Conservation (phyloP, 2,329 filamentous ascomycete genomes). For the Didymella pomorum region DNA sequence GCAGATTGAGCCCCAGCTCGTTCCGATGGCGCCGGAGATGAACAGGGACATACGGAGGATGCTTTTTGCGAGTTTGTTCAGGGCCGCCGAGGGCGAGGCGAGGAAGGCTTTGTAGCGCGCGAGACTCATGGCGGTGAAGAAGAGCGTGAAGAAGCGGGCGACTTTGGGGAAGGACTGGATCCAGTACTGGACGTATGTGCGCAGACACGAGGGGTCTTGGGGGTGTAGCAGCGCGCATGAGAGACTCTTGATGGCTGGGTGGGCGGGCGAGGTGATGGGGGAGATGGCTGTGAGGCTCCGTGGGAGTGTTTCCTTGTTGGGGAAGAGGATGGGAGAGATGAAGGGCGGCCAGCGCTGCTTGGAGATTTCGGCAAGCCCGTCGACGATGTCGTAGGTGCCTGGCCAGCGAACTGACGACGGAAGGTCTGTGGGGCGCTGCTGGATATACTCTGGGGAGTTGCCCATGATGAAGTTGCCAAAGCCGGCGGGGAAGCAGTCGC, state of each 20-base stretch:
- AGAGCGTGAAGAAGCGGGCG: constrained; percentile 76
- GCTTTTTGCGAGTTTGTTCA: constrained; percentile 71
- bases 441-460: constrained; percentile 81
- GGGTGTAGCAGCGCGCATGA: constrained; percentile 93
- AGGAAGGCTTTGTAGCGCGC: constrained; percentile 74
- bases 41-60: constrained; percentile 81
- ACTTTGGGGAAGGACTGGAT: constrained; percentile 81
- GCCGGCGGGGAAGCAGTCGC: constrained; percentile 62
- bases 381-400: constrained; percentile 75
- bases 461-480: constrained; percentile 72
- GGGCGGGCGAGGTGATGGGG: constrained; percentile 82
- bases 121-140: constrained; percentile 76
- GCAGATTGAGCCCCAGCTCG: constrained; percentile 88
- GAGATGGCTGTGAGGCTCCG: constrained; percentile 71
- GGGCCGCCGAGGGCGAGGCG: constrained; percentile 70
- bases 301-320: constrained; percentile 70
- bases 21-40: constrained; percentile 82
- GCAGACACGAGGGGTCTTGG: constrained; percentile 83
- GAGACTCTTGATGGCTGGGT: constrained; percentile 83
- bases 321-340: constrained; percentile 86
- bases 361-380: constrained; percentile 83
- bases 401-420: constrained; percentile 77
- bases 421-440: constrained; percentile 72
- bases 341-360: constrained; percentile 87
- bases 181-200: constrained; percentile 88